Percentiles rank a stretch among this genome's conserved stretches.
phyloP scores from a whole-genome alignment of 208 protist genomes.

The Sergeia podlipaevii region DNA sequence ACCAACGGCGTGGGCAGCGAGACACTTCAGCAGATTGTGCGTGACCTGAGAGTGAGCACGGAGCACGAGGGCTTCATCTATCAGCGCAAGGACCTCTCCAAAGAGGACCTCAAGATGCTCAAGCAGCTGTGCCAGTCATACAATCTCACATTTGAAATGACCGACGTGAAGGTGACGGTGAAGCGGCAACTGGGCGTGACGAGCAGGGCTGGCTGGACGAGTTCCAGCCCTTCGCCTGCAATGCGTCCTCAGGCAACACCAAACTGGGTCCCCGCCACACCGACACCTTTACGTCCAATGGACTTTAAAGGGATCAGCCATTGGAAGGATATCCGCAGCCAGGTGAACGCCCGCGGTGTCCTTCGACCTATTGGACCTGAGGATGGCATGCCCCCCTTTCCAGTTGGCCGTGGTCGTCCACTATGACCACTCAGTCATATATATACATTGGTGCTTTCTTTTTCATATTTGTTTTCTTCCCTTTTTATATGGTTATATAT shows the following conservation, averaged over 20 bases:
- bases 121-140: slow-evolving; percentile 82
- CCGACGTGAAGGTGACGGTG: slow-evolving; percentile 60
- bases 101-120: slow-evolving; percentile 67
- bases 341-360: slow-evolving; percentile 36
- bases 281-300: slow-evolving; percentile 47
- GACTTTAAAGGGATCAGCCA: slow-evolving; percentile 77
- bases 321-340: slow-evolving; percentile 59
- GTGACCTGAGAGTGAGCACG: slow-evolving; percentile 68
- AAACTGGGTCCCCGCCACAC: slow-evolving; percentile 44
- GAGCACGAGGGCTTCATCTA: slow-evolving; percentile 77
- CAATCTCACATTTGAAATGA: slow-evolving; percentile 54
- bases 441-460: no score
- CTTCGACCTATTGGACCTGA: slow-evolving; percentile 48
- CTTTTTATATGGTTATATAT: no score
- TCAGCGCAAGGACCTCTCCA: slow-evolving; percentile 43
- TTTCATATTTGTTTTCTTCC: no score
- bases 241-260: slow-evolving; percentile 32
- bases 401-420: slow-evolving; percentile 52
- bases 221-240: slow-evolving; percentile 47
- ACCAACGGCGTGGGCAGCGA: neutral
- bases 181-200: slow-evolving; percentile 32
- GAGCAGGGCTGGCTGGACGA: neutral
- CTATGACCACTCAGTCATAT: slow-evolving; percentile 14
- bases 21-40: slow-evolving; percentile 65
- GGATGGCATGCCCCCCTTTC: slow-evolving; percentile 47